Conservation (phyloP, 2,329 filamentous ascomycete species). For the Botryosphaeria dothidea region DNA sequence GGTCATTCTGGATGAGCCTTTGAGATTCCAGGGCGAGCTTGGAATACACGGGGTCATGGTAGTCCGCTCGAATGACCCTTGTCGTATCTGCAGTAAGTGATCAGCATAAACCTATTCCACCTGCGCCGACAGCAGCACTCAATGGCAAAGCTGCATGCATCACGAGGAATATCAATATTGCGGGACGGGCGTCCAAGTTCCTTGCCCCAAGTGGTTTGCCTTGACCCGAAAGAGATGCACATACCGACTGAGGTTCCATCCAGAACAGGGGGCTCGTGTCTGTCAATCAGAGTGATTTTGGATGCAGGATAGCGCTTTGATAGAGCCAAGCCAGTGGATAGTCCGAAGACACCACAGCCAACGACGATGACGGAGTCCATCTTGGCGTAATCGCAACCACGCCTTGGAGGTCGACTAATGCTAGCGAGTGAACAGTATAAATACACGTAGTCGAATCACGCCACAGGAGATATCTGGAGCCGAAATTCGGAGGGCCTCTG, state of each 20-base stretch:
- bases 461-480: neutral
- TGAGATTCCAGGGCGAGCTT: slow-evolving; percentile 66
- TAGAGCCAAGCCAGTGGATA: slow-evolving; percentile 11
- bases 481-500: neutral
- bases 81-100: neutral
- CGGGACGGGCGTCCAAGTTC: too few relatives aligned
- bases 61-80: slow-evolving; percentile 66
- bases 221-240: too few relatives aligned
- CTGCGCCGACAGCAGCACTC: too few relatives aligned
- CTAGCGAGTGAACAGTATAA: neutral
- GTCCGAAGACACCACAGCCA: slow-evolving; percentile 16
- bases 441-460: neutral
- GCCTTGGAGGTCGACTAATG: neutral
- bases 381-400: neutral
- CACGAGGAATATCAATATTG: neutral
- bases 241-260: slow-evolving; percentile 17
- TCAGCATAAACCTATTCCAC: too few relatives aligned
- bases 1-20: slow-evolving; percentile 59
- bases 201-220: too few relatives aligned
- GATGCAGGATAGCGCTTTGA: slow-evolving; percentile 10
- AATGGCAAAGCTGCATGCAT: too few relatives aligned
- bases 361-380: slow-evolving; percentile 15
- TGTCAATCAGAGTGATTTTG: slow-evolving; percentile 3
- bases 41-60: slow-evolving; percentile 65
- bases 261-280: slow-evolving; percentile 16